Conservation (phyloP, 2,329 filamentous ascomycete genomes). For the Cladosporium oxysporum region DNA sequence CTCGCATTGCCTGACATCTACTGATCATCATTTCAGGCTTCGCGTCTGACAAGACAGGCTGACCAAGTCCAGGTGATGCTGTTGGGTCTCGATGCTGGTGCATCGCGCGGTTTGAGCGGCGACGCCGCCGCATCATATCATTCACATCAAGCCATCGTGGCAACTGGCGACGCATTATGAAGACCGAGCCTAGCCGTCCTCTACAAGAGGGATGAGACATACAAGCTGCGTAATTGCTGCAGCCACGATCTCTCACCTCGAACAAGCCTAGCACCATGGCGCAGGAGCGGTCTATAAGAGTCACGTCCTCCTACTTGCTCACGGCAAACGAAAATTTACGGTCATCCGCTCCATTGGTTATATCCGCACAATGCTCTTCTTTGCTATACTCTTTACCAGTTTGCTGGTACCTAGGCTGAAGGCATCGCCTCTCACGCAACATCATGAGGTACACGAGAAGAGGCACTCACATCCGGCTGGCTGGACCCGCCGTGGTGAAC, state of each 20-base stretch:
- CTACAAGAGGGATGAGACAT: conserved; percentile 2
- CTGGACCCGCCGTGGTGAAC: conserved; percentile 32
- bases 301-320: background rate
- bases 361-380: conserved; percentile 28
- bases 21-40: background rate
- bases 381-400: conserved; percentile 24
- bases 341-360: background rate
- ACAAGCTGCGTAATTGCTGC: conserved; percentile 12
- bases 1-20: background rate
- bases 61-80: background rate
- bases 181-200: conserved; percentile 17
- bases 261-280: conserved; percentile 19
- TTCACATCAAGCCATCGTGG: background rate
- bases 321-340: background rate
- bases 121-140: conserved; percentile 14
- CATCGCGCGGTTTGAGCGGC: background rate
- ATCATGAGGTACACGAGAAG: conserved; percentile 37
- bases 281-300: conserved; percentile 19
- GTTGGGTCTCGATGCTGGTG: background rate
- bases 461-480: conserved; percentile 30
- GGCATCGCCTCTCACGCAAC: conserved; percentile 28
- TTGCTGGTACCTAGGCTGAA: conserved; percentile 24
- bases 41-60: conserved; percentile 5
- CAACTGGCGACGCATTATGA: background rate
- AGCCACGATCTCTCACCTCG: conserved; percentile 11